phyloP scores from a whole-genome alignment of 1,139 yeast species.

The Blastobotrys illinoisensis region DNA sequence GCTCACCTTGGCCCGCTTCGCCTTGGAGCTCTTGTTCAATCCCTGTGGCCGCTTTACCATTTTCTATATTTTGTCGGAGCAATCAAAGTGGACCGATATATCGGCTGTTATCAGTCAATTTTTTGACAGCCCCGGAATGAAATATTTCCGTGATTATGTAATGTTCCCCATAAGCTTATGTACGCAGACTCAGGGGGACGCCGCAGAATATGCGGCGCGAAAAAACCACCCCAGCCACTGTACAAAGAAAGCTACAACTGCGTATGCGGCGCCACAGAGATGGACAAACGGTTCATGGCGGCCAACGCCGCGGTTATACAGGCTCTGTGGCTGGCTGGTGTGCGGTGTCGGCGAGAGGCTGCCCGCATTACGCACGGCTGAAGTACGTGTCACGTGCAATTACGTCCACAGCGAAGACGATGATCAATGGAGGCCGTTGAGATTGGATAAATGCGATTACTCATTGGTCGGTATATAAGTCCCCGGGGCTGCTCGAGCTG shows the following conservation, averaged over 20 bases:
- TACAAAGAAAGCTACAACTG: too few relatives aligned
- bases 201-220: too few relatives aligned
- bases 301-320: too few relatives aligned
- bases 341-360: not conserved
- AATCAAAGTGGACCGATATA: not conserved
- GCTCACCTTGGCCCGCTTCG: constrained; percentile 22
- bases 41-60: constrained; percentile 71
- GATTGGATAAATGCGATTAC: not conserved
- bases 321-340: too few relatives aligned
- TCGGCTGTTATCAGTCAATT: not conserved
- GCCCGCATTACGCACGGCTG: not conserved
- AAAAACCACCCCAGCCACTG: too few relatives aligned
- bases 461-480: not conserved
- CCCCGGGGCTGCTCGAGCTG: not conserved
- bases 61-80: not conserved
- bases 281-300: too few relatives aligned
- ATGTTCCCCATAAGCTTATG: too few relatives aligned
- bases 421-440: not conserved
- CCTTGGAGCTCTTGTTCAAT: constrained; percentile 54
- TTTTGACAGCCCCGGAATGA: not conserved
- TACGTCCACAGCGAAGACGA: not conserved
- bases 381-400: constrained; percentile 2
- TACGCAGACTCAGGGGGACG: not conserved
- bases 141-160: not conserved
- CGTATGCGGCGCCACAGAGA: too few relatives aligned